Evolutionary conservation across 2,329 filamentous ascomycete species (phyloP), one percentile per base, ranked within the genome.

Genomic region (Claviceps monticola): DNA sequence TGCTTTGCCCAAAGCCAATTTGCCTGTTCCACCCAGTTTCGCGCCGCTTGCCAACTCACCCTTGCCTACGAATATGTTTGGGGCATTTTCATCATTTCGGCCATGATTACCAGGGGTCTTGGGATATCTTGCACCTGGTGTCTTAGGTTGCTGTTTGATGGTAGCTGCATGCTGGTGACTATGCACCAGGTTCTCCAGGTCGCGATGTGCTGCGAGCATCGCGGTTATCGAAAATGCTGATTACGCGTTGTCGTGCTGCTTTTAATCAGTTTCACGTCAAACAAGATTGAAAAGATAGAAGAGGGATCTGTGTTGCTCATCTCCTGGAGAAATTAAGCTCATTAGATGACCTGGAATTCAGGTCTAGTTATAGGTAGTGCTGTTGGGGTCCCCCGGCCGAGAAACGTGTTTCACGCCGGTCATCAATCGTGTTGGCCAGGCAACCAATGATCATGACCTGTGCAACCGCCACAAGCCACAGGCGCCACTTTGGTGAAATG

Each of bases 111-210:
- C 80, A 0, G 90, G 89, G 5, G 89, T 95, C 69, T 94, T 95
- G 8, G 86, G 83, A 57, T 76, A 83, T 62, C 82, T 81, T 53
- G 79, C 76, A 52, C 82, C 85, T 0, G 89, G 89, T 29, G 89
- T 95, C 70, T 91, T 95, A 51, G 86, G 80, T 58, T 88, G 84
- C 63, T 74, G 82, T 68, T 95, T 95, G 16, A 80, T 75, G 14
- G 29, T 34, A 11, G 82, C 79, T 23, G 82, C 77, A 64, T 89
- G 87, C 64, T 89, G 87, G 64, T 85, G 85, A 58, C 76, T 78
- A 64, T 88, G 82, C 61, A 88, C 79, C 66, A 88, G 71, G 68
- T 96, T 96, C 69, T 96, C 90, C 71, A 95, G 88, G 68, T 95
- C 86, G 60, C 82, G 79, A 63, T 84, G 81, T 63, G 84, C 76